phyloP scores from a whole-genome alignment of 2,329 filamentous ascomycete genomes.

The Trichoderma semiorbis region DNA sequence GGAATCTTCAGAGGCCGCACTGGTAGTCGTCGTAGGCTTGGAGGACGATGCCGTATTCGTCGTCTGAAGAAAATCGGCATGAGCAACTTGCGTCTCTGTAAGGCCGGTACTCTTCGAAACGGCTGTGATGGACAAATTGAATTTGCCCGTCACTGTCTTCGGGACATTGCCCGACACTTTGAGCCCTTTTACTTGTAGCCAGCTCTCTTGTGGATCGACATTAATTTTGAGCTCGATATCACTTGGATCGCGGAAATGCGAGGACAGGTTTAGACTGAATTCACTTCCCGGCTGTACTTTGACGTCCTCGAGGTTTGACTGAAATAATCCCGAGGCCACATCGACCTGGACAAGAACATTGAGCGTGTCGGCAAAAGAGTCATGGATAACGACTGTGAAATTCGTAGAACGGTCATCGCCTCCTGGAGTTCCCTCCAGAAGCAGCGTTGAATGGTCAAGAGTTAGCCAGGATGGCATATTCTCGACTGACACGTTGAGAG shows the following conservation, averaged over 20 bases:
- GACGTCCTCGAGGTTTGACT: constrained; percentile 38
- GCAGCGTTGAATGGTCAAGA: constrained; percentile 60
- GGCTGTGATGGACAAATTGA: constrained; percentile 33
- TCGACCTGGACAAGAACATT: constrained; percentile 48
- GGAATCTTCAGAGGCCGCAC: constrained; percentile 18
- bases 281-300: constrained; percentile 39
- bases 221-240: constrained; percentile 38
- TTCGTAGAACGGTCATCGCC: constrained; percentile 56
- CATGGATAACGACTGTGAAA: constrained; percentile 59
- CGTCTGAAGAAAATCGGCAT: constrained; percentile 34
- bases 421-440: constrained; percentile 62
- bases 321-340: constrained; percentile 39
- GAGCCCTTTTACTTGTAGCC: constrained; percentile 41
- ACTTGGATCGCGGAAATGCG: constrained; percentile 40
- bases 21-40: constrained; percentile 23
- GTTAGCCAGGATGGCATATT: constrained; percentile 66
- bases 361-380: constrained; percentile 57
- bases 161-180: constrained; percentile 43
- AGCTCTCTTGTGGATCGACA: constrained; percentile 37
- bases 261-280: constrained; percentile 42
- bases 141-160: constrained; percentile 29
- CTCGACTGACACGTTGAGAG: constrained; percentile 51
- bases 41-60: constrained; percentile 25
- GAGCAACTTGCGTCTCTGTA: constrained; percentile 38
- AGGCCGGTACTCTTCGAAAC: constrained; percentile 33